A percentile compares a stretch with the other conserved stretches of the same genome.
Evolutionary conservation across 2,329 filamentous ascomycete genomes (phyloP).

Genomic region (Sclerotinia glacialis): DNA sequence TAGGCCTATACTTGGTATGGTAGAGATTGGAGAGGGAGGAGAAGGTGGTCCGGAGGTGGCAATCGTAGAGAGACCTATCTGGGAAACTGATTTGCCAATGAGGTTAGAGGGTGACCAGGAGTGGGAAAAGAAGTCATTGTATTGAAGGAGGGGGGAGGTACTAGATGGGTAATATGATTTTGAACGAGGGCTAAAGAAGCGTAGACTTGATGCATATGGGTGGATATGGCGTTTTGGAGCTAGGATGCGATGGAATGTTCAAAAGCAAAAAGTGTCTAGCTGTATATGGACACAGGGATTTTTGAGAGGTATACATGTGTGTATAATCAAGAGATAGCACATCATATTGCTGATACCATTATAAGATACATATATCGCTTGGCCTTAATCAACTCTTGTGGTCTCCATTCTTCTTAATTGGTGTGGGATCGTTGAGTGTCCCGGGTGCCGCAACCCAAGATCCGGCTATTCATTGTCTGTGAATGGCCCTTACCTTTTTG

Average conservation of each 20-base stretch:
- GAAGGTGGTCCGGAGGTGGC: slow-evolving; percentile 68
- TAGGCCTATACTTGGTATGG: slow-evolving; percentile 79
- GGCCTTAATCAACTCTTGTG: not conserved
- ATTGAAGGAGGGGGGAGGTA: not conserved
- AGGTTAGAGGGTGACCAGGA: slow-evolving; percentile 62
- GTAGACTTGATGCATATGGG: slow-evolving; percentile 14
- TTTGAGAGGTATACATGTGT: not conserved
- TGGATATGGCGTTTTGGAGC: slow-evolving; percentile 15
- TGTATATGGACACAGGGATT: not conserved
- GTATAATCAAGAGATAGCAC: slow-evolving; percentile 12
- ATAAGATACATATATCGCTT: not conserved
- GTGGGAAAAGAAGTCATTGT: slow-evolving; percentile 41
- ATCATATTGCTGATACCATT: slow-evolving; percentile 10
- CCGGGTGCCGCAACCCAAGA: no score
- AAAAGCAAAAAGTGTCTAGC: slow-evolving; percentile 16
- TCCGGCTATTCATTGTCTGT: no score
- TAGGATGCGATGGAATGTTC: slow-evolving; percentile 1
- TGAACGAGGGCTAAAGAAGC: not conserved
- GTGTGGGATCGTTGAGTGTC: no score
- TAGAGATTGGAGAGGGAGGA: slow-evolving; percentile 43
- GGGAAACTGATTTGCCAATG: slow-evolving; percentile 75
- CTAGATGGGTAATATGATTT: slow-evolving; percentile 12
- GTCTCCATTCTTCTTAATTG: not conserved
- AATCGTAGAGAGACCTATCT: slow-evolving; percentile 80
- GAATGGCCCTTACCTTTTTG: no score